Evolutionary conservation across 2,329 filamentous ascomycete species (phyloP).

Genomic region (Cadophora gregata): DNA sequence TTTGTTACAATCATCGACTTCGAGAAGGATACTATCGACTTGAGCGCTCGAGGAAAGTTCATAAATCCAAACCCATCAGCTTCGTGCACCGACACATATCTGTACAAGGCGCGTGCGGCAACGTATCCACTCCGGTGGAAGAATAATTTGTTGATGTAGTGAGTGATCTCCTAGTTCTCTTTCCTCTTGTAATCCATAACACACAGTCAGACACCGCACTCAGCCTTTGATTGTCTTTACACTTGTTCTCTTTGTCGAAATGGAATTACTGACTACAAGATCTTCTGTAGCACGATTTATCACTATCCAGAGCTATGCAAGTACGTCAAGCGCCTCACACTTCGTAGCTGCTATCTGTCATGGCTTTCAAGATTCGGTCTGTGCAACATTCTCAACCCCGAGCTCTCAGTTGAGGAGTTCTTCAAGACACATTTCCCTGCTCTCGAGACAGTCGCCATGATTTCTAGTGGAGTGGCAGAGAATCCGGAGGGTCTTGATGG

Average conservation of each 20-base stretch:
- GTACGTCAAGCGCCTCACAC: background rate
- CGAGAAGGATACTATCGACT: constrained; percentile 3
- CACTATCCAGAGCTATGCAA: background rate
- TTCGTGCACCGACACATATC: background rate
- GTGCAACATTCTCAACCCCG: too few relatives aligned
- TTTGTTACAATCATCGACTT: background rate
- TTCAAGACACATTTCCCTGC: background rate
- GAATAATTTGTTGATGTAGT: too few relatives aligned
- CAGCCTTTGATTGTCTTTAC: too few relatives aligned
- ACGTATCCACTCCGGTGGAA: too few relatives aligned
- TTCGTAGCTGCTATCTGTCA: background rate
- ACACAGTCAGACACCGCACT: too few relatives aligned
- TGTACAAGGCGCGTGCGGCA: too few relatives aligned
- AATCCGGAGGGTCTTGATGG: background rate
- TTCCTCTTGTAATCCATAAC: too few relatives aligned
- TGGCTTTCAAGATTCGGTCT: background rate
- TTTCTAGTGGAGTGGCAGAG: background rate
- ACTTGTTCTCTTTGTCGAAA: too few relatives aligned
- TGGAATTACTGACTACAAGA: too few relatives aligned
- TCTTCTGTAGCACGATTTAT: too few relatives aligned
- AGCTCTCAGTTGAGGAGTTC: background rate
- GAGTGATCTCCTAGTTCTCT: too few relatives aligned
- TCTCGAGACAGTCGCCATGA: background rate
- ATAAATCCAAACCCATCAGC: background rate
- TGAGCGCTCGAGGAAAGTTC: background rate